Evolutionary conservation across 2,329 filamentous ascomycete species (phyloP), one percentile per base, ranked within the genome.

Genomic region (Cyphellophora attinorum): DNA sequence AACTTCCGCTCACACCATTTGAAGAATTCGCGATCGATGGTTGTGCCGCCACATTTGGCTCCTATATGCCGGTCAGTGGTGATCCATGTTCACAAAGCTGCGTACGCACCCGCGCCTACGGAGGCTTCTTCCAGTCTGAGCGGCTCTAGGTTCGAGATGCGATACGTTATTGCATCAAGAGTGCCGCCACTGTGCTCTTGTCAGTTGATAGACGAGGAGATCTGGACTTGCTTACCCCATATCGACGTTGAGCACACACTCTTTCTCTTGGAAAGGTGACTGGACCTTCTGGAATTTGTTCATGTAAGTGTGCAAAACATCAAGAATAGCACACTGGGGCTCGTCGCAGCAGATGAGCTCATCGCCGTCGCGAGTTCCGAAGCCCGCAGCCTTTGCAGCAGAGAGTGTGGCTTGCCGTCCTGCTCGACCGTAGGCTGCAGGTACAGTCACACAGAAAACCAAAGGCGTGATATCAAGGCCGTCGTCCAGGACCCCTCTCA

Each of bases 11-110:
- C 37, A 49, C 59, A 53, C 32, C 49, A 48, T 8, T 44, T 30
- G 28, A 57, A 49, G 31, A 60, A 53, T 11, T 50, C 44, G 1
- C 56, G 45, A 33, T 61, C 57, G 11, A 61, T 48, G 6, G 41
- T 44, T 3, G 55, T 59, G 2, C 49, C 52, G 1, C 56, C 56
- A 30, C 49, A 53, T 40, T 59, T 60, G 6, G 41, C 54, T 12
- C 55, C 53, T 50, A 8, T 25, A 8, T 8, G 2, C 38, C 3
- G 30, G 48, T 43, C 2, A 40, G 30, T 2, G 46, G 47, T 3
- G 45, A 44, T 4, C 46, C 46, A 3, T 45, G 45, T 23, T 41
- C 34, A 32, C 47, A 44, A 4, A 44, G 17, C 4, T 47, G 27
- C 11, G 42, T 10, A 13, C 29, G 16, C 10, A 32, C 11, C 11